Percentiles rank a stretch among this genome's conserved stretches.
phyloP scores from a whole-genome alignment of 805 yeast species.

The Blastobotrys chiropterorum region DNA sequence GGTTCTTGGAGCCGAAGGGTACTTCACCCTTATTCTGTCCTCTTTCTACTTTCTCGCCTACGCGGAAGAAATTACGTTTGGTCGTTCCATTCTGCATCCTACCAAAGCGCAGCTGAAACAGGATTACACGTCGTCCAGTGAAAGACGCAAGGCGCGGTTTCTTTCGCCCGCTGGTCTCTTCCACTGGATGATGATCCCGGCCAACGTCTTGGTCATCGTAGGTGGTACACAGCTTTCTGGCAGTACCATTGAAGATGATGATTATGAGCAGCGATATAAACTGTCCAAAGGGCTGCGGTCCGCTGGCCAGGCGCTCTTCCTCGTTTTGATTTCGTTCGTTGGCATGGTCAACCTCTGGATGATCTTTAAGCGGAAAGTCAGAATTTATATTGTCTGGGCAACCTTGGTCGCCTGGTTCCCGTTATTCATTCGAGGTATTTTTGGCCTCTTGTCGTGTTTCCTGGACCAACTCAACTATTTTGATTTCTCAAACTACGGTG shows the following conservation, averaged over 20 bases:
- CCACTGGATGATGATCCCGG: slow-evolving; percentile 12
- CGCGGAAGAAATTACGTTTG: neutral
- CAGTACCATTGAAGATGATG: neutral
- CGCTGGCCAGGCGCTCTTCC: slow-evolving; percentile 15
- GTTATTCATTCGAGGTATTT: slow-evolving; percentile 15
- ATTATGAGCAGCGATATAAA: neutral
- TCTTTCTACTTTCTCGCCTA: slow-evolving; percentile 10
- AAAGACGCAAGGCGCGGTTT: neutral
- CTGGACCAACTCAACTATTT: slow-evolving; percentile 11
- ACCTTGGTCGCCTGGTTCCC: slow-evolving; percentile 11
- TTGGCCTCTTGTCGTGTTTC: slow-evolving; percentile 14
- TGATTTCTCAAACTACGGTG: slow-evolving; percentile 10
- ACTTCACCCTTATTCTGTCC: slow-evolving; percentile 14
- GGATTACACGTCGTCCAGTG: neutral
- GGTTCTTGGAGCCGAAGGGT: slow-evolving; percentile 19
- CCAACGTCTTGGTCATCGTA: slow-evolving; percentile 13
- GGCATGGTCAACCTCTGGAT: slow-evolving; percentile 4
- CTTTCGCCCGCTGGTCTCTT: slow-evolving; percentile 4
- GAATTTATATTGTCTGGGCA: slow-evolving; percentile 8
- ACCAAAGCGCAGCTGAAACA: neutral
- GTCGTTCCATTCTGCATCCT: slow-evolving; percentile 1
- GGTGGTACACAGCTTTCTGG: slow-evolving; percentile 16
- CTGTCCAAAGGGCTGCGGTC: slow-evolving; percentile 11
- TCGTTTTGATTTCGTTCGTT: slow-evolving; percentile 8
- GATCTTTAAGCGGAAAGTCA: slow-evolving; percentile 1